Conservation (phyloP, 2,329 filamentous ascomycete genomes). For the Falciphora oryzae region DNA sequence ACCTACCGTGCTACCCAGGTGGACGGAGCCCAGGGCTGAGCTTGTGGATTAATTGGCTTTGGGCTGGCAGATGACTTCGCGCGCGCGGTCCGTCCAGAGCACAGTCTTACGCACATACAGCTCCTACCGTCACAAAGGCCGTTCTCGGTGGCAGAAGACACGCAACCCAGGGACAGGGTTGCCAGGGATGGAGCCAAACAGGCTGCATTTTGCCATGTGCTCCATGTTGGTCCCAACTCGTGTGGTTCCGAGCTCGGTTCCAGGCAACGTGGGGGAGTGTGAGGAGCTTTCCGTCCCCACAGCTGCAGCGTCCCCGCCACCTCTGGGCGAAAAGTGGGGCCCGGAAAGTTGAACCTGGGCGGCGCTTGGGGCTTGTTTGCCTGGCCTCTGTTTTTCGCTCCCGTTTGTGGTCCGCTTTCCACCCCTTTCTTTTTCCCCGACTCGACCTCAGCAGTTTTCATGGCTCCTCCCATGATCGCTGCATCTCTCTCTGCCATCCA, state of each 20-base stretch:
- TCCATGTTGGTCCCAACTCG: background rate
- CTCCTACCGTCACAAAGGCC: background rate
- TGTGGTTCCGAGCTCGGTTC: background rate
- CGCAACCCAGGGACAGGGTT: background rate
- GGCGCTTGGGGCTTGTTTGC: background rate
- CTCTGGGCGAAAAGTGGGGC: background rate
- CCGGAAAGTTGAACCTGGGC: background rate
- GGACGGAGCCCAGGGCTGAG: background rate
- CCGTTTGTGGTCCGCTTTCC: background rate
- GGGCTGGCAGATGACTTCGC: too few species aligned
- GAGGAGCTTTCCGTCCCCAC: conserved; percentile 1
- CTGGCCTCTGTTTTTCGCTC: conserved; percentile 1
- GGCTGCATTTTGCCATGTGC: background rate
- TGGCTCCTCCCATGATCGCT: conserved; percentile 1
- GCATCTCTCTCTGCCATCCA: background rate
- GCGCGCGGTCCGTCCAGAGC: too few species aligned
- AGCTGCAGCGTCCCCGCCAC: background rate
- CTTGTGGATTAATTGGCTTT: too few species aligned
- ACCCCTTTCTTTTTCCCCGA: conserved; percentile 1
- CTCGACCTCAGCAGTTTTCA: background rate
- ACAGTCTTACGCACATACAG: background rate
- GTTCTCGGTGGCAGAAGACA: background rate
- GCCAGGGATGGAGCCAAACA: background rate
- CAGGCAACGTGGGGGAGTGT: background rate
- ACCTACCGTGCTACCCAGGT: background rate